Conservation (phyloP, 257 asterid genomes). For the Petrea volubilis region DNA sequence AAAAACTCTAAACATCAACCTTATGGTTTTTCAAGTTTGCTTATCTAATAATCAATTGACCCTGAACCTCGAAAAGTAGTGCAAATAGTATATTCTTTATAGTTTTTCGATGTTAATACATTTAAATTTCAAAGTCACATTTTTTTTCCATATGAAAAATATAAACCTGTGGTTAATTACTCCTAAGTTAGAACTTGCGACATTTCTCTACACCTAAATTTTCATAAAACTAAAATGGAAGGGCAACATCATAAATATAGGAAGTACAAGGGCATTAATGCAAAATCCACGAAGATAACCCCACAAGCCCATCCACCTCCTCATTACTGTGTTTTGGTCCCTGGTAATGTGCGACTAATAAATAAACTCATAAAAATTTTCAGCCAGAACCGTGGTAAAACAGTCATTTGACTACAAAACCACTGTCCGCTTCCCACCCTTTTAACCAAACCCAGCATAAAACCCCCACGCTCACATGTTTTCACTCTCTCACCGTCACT, state of each 20-base stretch:
- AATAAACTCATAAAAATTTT: not conserved
- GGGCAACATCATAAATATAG: not conserved
- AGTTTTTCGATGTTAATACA: too few relatives aligned
- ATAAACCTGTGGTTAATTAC: too few relatives aligned
- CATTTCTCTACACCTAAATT: not conserved
- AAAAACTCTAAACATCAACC: too few relatives aligned
- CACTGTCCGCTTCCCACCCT: constrained; percentile 25
- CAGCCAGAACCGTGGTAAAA: not conserved
- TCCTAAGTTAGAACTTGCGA: too few relatives aligned
- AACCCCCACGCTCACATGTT: not conserved
- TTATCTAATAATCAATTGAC: too few relatives aligned
- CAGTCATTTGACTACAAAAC: constrained; percentile 21
- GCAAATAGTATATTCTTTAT: too few relatives aligned
- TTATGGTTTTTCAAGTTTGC: too few relatives aligned
- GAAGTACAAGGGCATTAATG: not conserved
- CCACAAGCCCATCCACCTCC: not conserved
- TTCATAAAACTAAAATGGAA: not conserved
- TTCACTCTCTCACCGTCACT: constrained; percentile 21
- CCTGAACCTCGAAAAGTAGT: too few relatives aligned
- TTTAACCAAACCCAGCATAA: constrained; percentile 4
- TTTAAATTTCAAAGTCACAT: too few relatives aligned
- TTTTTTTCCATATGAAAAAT: too few relatives aligned
- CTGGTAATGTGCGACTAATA: not conserved
- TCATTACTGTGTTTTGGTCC: not conserved
- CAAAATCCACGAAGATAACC: not conserved